Evolutionary conservation across 2,329 filamentous ascomycete genomes (phyloP), one percentile per base, ranked within the genome.

Genomic region (Aspergillus sp.): DNA sequence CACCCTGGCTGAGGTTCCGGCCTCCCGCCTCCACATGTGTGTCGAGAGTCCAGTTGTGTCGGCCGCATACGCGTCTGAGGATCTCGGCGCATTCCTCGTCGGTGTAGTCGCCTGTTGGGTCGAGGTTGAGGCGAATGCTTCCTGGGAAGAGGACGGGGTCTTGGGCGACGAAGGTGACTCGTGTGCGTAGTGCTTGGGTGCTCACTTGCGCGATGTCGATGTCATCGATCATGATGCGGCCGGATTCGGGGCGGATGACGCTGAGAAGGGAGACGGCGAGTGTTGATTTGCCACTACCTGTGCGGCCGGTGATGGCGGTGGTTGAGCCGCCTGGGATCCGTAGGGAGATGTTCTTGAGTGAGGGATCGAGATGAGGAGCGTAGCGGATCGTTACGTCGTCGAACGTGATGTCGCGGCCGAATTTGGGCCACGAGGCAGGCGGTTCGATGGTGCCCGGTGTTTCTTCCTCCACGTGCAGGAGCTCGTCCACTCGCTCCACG

Each of bases 401-500:
- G 66, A 96, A 96, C 1, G 83, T 80, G 56, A 96, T 88, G 65
- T 89, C 87, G 59, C 90, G 89, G 10, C 81, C 82, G 56, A 87
- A 87, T 0, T 82, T 82, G 0, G 92, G 92, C 92, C 92, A 96
- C 53, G 85, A 84, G 0, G 89, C 86, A 0, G 91, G 90, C 0
- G 91, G 91, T 1, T 84, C 76, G 3, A 91, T 75, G 1, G 84
- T 82, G 1, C 91, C 92, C 0, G 79, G 81, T 0, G 86, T 79
- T 71, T 96, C 92, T 70, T 91, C 86, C 16, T 93, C 90, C 0
- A 96, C 83, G 59, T 90, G 85, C 1, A 95, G 81, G 0, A 96
- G 82, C 73, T 95, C 91, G 10, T 95, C 87, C 0, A 96, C 88
- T 46, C 92, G 86, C 75, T 96, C 92, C 0, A 96, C 90, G 0